Evolutionary conservation across 306 rosid genomes (phyloP), one percentile per base, ranked within the genome.

Genomic region (Vigna mungo): DNA sequence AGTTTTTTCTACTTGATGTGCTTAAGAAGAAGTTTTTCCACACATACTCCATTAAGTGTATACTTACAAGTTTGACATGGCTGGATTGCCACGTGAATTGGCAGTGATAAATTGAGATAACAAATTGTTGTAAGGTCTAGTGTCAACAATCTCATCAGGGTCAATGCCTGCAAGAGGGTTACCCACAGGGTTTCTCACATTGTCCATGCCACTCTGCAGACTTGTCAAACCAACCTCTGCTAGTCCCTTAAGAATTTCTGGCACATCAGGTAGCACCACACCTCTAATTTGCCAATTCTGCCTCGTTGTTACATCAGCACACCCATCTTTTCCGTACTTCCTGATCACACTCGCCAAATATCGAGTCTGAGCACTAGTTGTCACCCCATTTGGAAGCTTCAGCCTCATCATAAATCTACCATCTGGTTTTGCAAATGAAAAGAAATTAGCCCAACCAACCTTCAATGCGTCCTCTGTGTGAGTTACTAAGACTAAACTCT

Each of bases 261-360:
- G 97, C 17, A 95, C 98, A 80, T 95, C 98, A 2, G 93, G 78
- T 21, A 95, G 75, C 7, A 92, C 89, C 10, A 95, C 94, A 1
- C 98, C 98, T 2, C 98, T 86, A 15, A 95, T 92, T 81, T 95
- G 98, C 98, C 97, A 95, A 65, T 95, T 95, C 81, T 95, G 98
- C 75, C 97, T 85, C 0, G 98, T 95, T 49, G 98, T 95, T 43
- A 95, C 98, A 62, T 95, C 98, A 4, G 92, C 97, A 80, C 98
- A 95, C 10, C 98, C 98, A 9, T 95, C 97, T 82, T 90, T 83
- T 2, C 97, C 96, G 30, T 95, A 95, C 80, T 89, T 95, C 59
- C 81, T 84, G 3, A 95, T 95, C 73, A 92, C 98, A 25, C 92
- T 89, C 4, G 93, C 97, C 56, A 95, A 56, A 79, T 87, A 92